Conservation (phyloP, 257 asterid genomes). For the Solanum ahanhuiri region DNA sequence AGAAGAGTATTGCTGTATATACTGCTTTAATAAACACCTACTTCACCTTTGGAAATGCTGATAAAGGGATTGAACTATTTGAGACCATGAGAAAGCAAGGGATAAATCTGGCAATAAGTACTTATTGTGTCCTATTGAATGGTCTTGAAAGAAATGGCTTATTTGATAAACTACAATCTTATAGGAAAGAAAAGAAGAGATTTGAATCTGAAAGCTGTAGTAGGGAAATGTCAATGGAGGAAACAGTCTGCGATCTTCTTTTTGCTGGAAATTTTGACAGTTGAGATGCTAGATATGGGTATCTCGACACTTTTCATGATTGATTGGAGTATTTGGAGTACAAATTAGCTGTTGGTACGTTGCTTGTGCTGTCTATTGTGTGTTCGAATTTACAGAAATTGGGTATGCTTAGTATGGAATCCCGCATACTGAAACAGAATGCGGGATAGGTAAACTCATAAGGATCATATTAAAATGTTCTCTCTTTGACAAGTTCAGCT, state of each 20-base stretch:
- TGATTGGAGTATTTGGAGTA: not conserved
- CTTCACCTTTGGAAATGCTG: slow-evolving; percentile 45
- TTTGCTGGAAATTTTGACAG: slow-evolving; percentile 33
- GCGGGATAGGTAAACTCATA: not conserved
- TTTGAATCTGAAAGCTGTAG: slow-evolving; percentile 22
- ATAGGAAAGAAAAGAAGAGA: slow-evolving; percentile 49
- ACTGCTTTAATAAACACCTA: slow-evolving; percentile 60
- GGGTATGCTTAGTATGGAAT: not conserved
- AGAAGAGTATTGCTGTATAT: slow-evolving; percentile 56
- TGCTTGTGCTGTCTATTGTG: not conserved
- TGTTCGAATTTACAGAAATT: not conserved
- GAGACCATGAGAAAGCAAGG: slow-evolving; percentile 43
- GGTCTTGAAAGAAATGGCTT: slow-evolving; percentile 61
- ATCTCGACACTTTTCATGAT: not conserved
- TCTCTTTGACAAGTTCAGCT: not conserved
- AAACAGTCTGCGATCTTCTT: slow-evolving; percentile 54
- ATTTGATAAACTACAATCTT: slow-evolving; percentile 28
- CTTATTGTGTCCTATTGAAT: slow-evolving; percentile 41
- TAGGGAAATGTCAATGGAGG: slow-evolving; percentile 28
- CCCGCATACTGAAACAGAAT: not conserved
- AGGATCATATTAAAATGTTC: not conserved
- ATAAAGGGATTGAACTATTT: slow-evolving; percentile 49
- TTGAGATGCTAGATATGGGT: not conserved
- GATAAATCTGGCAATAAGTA: slow-evolving; percentile 37
- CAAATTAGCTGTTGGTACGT: not conserved